Evolutionary conservation across 768 basidiomycete genomes (phyloP).

Genomic region (Leccinum olivaceopallidum): DNA sequence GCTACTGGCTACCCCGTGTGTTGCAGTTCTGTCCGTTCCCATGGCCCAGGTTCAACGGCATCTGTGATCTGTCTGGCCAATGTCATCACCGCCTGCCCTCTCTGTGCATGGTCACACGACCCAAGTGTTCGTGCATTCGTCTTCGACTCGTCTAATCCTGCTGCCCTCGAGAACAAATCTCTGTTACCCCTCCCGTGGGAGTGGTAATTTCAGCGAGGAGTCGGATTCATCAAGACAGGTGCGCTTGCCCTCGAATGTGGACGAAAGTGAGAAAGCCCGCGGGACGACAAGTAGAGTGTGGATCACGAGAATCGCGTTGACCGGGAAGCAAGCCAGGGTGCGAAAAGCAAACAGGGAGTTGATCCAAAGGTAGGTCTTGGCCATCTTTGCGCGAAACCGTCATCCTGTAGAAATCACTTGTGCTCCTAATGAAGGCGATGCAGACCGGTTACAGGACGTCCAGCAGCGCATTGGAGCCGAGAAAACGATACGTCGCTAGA

Average conservation of each 20-base stretch:
- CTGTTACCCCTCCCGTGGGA: slow-evolving; percentile 49
- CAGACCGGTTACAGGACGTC: slow-evolving; percentile 21
- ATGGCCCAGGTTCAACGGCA: slow-evolving; percentile 30
- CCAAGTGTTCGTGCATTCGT: slow-evolving; percentile 10
- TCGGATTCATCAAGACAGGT: slow-evolving; percentile 14
- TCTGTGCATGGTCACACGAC: slow-evolving; percentile 25
- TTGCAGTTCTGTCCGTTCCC: slow-evolving; percentile 38
- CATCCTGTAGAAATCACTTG: slow-evolving; percentile 1
- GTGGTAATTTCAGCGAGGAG: slow-evolving; percentile 39
- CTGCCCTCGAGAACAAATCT: slow-evolving; percentile 58
- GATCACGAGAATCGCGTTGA: slow-evolving; percentile 8
- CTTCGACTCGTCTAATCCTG: slow-evolving; percentile 28
- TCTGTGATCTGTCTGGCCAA: slow-evolving; percentile 7
- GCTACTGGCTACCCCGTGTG: slow-evolving; percentile 6
- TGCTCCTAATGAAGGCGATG: slow-evolving; percentile 4
- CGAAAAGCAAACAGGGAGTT: slow-evolving; percentile 26
- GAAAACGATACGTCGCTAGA: slow-evolving; percentile 39
- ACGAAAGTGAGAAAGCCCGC: slow-evolving; percentile 16
- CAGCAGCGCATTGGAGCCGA: slow-evolving; percentile 29
- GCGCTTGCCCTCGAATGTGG: slow-evolving; percentile 14
- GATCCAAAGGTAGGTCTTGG: slow-evolving; percentile 36
- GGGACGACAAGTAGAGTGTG: not conserved
- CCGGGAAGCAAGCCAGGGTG: slow-evolving; percentile 21
- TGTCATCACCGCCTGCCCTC: slow-evolving; percentile 16
- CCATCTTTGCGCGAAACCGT: slow-evolving; percentile 7